Conservation (phyloP, 805 yeast genomes). For the Saturnispora saitoi region DNA sequence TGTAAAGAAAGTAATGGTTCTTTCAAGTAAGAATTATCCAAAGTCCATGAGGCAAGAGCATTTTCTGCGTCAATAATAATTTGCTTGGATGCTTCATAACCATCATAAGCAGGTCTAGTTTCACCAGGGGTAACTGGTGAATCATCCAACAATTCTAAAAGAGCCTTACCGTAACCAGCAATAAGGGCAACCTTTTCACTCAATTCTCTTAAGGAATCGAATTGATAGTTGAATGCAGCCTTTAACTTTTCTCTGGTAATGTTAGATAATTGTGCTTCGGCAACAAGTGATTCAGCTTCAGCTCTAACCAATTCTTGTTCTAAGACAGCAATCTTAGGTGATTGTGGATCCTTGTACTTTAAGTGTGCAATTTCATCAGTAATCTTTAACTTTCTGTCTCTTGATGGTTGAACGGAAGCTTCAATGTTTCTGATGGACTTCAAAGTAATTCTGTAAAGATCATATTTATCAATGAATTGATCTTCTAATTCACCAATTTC, state of each 20-base stretch:
- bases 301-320: slow-evolving; percentile 99
- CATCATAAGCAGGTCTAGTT: slow-evolving; percentile 96
- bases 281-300: slow-evolving; percentile 97
- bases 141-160: slow-evolving; percentile 91
- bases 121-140: slow-evolving; percentile 98
- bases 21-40: slow-evolving; percentile 90
- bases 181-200: slow-evolving; percentile 94
- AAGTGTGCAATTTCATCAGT: slow-evolving; percentile 96
- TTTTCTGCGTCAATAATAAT: slow-evolving; percentile 94
- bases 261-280: slow-evolving; percentile 97
- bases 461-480: slow-evolving; percentile 96
- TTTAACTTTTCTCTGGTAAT: slow-evolving; percentile 96
- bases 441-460: slow-evolving; percentile 92
- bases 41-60: slow-evolving; percentile 93
- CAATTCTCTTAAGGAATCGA: slow-evolving; percentile 89
- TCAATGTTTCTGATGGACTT: slow-evolving; percentile 94
- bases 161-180: slow-evolving; percentile 98
- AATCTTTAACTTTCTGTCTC: slow-evolving; percentile 96
- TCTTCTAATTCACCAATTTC: slow-evolving; percentile 98
- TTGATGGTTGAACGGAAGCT: slow-evolving; percentile 95
- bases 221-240: slow-evolving; percentile 95
- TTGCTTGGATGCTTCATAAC: slow-evolving; percentile 96
- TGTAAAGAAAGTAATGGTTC: slow-evolving; percentile 63
- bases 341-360: slow-evolving; percentile 97
- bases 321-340: slow-evolving; percentile 88